phyloP scores from a whole-genome alignment of 345 rosid genomes.

The Eutrema heterophyllum region DNA sequence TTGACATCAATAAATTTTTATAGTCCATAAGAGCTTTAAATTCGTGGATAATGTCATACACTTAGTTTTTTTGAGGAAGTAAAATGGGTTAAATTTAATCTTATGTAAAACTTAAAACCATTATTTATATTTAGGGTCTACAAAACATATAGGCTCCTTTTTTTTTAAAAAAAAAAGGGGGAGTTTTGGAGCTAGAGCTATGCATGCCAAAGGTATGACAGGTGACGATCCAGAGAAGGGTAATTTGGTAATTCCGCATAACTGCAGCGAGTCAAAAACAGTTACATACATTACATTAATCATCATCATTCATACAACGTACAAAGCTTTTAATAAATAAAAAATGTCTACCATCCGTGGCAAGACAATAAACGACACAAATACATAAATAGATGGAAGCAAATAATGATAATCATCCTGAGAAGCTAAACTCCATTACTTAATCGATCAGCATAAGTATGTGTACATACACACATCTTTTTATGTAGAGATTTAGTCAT shows the following conservation, averaged over 20 bases:
- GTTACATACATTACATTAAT: neutral
- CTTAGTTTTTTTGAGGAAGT: neutral
- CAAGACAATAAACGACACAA: neutral
- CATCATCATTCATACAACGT: neutral
- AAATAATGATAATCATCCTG: neutral
- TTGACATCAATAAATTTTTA: neutral
- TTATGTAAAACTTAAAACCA: too few species aligned
- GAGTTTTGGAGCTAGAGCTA: neutral
- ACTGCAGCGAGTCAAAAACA: neutral
- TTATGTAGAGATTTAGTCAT: neutral
- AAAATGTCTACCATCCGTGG: neutral
- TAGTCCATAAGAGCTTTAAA: neutral
- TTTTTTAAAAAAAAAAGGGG: neutral
- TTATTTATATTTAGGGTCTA: too few species aligned
- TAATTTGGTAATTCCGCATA: neutral
- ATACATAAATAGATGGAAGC: neutral
- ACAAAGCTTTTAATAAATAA: neutral
- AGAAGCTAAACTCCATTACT: conserved; percentile 22
- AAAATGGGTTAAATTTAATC: neutral
- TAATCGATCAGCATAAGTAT: neutral
- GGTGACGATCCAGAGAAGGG: neutral
- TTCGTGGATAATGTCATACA: neutral
- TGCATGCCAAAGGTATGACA: neutral
- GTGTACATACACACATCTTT: neutral
- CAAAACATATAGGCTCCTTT: too few species aligned